Percentiles rank a stretch among this genome's conserved stretches.
phyloP scores from a whole-genome alignment of 2,329 filamentous ascomycete species.

The Cryphonectria carpinicola region DNA sequence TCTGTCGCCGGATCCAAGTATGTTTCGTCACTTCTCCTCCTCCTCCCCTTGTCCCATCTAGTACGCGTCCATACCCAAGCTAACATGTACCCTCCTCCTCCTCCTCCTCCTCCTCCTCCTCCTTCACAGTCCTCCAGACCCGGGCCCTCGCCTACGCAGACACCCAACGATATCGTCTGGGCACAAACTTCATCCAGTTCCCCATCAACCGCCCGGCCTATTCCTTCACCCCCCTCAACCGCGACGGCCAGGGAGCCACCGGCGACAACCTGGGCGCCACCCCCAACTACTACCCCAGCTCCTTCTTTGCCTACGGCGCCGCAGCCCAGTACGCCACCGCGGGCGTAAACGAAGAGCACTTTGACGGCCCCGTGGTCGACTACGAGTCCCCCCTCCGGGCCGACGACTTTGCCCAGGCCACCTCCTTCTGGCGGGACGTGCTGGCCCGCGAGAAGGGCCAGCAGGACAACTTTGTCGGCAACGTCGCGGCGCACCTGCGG shows the following conservation, averaged over 20 bases:
- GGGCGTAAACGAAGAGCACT: slow-evolving; percentile 21
- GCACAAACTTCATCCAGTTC: slow-evolving; percentile 61
- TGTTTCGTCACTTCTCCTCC: neutral
- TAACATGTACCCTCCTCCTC: slow-evolving; percentile 15
- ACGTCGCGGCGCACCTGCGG: slow-evolving; percentile 33
- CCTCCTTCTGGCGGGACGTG: slow-evolving; percentile 30
- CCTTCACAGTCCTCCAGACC: slow-evolving; percentile 52
- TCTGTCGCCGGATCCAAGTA: slow-evolving; percentile 53
- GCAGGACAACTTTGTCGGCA: slow-evolving; percentile 38
- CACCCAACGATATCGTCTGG: slow-evolving; percentile 60
- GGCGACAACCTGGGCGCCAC: slow-evolving; percentile 15
- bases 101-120: neutral
- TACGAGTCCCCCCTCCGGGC: slow-evolving; percentile 17
- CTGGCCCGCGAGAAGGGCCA: slow-evolving; percentile 39
- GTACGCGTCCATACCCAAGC: slow-evolving; percentile 13
- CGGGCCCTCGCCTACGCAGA: slow-evolving; percentile 60
- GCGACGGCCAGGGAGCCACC: slow-evolving; percentile 42
- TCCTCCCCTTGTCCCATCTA: neutral
- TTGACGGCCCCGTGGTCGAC: slow-evolving; percentile 22
- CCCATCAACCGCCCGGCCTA: slow-evolving; percentile 52
- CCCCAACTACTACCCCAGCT: slow-evolving; percentile 13
- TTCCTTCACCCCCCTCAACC: slow-evolving; percentile 43
- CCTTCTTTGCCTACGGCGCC: slow-evolving; percentile 6
- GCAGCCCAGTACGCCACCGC: slow-evolving; percentile 20
- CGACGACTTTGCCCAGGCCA: slow-evolving; percentile 27